Evolutionary conservation across 805 yeast species (phyloP), one percentile per base, ranked within the genome.

Genomic region (Ascoidea rubescens): DNA sequence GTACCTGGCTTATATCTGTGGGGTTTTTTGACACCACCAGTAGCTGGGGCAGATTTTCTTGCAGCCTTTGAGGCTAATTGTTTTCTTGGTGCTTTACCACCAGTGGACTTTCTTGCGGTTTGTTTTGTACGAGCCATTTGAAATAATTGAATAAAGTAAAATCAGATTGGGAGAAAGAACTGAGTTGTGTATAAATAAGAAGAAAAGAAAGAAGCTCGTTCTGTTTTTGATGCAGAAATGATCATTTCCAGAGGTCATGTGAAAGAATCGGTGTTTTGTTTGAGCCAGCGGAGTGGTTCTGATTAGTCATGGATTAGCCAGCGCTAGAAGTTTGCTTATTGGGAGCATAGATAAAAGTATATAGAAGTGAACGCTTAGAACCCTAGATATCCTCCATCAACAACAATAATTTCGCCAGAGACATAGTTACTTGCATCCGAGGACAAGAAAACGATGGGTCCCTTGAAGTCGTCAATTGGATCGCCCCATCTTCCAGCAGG

Each of bases 1-100:
- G 93, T 87, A 82, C 96, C 96, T 74, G 96, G 95, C 86, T 85
- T 85, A 78, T 87, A 87, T 84, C 96, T 86, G 82, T 86, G 95
- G 58, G 93, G 93, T 72, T 85, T 85, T 82, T 85, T 85, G 64
- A 86, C 93, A 83, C 95, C 95, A 69, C 93, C 93, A 57, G 89
- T 78, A 52, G 87, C 77, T 80, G 95, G 95, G 51, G 95, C 95
- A 46, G 93, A 85, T 68, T 85, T 85, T 84, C 95, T 85, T 59
- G 95, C 95, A 64, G 93, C 95, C 76, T 85, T 85, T 56, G 95
- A 85, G 58, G 95, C 95, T 65, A 85, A 75, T 72, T 85, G 95
- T 73, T 85, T 86, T 85, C 95, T 85, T 81, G 95, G 95, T 50
- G 95, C 95, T 72, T 86, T 86, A 81, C 95, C 95, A 82, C 95